Conservation (phyloP, 345 rosid genomes). For the Balakata baccata region DNA sequence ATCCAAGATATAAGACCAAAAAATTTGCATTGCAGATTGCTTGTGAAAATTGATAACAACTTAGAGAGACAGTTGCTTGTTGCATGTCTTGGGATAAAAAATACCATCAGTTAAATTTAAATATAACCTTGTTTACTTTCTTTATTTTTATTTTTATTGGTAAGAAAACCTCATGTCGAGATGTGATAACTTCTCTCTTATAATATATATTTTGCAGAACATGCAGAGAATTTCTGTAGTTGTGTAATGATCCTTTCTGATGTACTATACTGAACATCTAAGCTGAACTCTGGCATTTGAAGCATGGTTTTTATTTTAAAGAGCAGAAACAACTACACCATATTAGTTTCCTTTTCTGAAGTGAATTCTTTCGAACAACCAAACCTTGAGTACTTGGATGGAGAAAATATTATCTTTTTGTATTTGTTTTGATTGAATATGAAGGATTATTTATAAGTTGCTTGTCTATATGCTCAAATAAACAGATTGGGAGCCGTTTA, state of each 20-base stretch:
- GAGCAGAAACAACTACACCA: neutral
- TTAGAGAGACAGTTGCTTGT: neutral
- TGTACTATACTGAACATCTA: no score
- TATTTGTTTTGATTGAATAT: conserved; percentile 5
- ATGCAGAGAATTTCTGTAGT: neutral
- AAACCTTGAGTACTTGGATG: conserved; percentile 1
- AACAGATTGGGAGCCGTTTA: conserved; percentile 90
- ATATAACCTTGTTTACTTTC: no score
- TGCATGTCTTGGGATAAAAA: neutral
- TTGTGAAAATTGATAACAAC: conserved; percentile 1
- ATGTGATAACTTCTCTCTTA: neutral
- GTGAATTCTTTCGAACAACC: neutral
- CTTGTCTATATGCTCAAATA: conserved; percentile 5
- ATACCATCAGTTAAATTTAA: neutral
- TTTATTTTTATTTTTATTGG: no score
- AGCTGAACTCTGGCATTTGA: neutral
- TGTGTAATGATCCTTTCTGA: no score
- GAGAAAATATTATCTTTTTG: neutral
- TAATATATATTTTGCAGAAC: neutral
- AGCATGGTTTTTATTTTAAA: neutral
- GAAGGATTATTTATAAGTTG: neutral
- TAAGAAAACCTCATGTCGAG: neutral
- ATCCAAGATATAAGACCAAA: neutral
- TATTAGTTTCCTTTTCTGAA: neutral
- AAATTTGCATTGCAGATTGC: neutral